Evolutionary conservation across 2,329 filamentous ascomycete genomes (phyloP).

Genomic region (Zasmidium citrigriseum): DNA sequence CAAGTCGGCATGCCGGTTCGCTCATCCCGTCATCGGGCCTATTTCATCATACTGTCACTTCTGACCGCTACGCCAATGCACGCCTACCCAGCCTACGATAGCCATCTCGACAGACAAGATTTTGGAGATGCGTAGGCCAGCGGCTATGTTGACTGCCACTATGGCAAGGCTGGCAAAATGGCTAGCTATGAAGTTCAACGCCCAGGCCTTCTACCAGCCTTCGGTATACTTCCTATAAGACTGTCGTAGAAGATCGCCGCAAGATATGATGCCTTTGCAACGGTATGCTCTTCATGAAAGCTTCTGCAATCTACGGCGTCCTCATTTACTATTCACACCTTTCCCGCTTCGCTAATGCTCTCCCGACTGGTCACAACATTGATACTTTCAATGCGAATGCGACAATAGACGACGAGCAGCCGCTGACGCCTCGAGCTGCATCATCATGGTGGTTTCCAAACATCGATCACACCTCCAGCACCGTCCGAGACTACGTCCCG

Average conservation of each 20-base stretch:
- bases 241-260: not conserved
- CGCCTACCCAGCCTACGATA: too few relatives aligned
- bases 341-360: not conserved
- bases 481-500: constrained; percentile 17
- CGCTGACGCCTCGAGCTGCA: not conserved
- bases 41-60: too few relatives aligned
- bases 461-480: constrained; percentile 13
- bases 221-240: not conserved
- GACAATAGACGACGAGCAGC: not conserved
- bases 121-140: too few relatives aligned
- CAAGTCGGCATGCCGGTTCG: too few relatives aligned
- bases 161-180: too few relatives aligned
- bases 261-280: not conserved
- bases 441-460: constrained; percentile 7
- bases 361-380: not conserved
- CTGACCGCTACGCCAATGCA: too few relatives aligned
- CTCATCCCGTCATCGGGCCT: too few relatives aligned
- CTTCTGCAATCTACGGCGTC: not conserved
- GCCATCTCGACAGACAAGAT: too few relatives aligned
- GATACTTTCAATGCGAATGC: not conserved
- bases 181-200: too few relatives aligned
- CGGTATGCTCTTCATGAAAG: not conserved
- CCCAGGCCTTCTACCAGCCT: too few relatives aligned
- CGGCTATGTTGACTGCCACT: too few relatives aligned
- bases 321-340: not conserved